phyloP scores from a whole-genome alignment of 2,329 filamentous ascomycete genomes.

The Periconia sp. region DNA sequence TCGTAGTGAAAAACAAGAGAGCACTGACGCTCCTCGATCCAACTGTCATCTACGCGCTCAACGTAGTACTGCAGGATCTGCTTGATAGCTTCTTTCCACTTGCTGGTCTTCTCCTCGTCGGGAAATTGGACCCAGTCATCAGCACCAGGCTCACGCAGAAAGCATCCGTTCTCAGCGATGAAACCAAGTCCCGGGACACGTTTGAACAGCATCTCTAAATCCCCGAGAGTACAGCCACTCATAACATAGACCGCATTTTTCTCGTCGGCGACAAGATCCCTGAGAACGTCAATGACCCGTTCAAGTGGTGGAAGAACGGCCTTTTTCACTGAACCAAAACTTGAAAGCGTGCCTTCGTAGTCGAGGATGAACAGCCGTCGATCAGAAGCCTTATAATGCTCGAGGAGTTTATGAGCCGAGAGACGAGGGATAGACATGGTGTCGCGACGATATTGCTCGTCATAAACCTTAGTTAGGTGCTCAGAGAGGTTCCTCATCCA shows the following conservation, averaged over 20 bases:
- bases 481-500: conserved; percentile 82
- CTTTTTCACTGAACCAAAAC: conserved; percentile 81
- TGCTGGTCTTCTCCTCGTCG: conserved; percentile 70
- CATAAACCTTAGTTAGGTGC: conserved; percentile 75
- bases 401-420: conserved; percentile 68
- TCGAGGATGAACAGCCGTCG: conserved; percentile 87
- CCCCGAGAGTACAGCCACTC: conserved; percentile 85
- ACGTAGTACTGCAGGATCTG: conserved; percentile 87
- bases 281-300: conserved; percentile 81
- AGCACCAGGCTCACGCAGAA: conserved; percentile 72
- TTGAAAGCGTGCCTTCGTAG: conserved; percentile 90
- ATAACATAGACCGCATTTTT: conserved; percentile 91
- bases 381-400: conserved; percentile 69
- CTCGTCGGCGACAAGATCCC: conserved; percentile 79
- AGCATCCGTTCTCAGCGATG: conserved; percentile 95
- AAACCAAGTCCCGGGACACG: conserved; percentile 83
- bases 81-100: conserved; percentile 85
- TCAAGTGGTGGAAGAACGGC: conserved; percentile 88
- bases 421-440: conserved; percentile 86
- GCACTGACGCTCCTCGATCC: conserved; percentile 89
- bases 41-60: conserved; percentile 85
- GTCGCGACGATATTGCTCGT: conserved; percentile 83
- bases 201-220: conserved; percentile 85
- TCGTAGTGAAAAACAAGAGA: conserved; percentile 91
- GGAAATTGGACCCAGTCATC: conserved; percentile 80